These are phyloP conservation scores for Aspergillus sp. DNA, from an alignment of 2,329 filamentous ascomycete genomes.

Conservation along the genomic window DNA sequence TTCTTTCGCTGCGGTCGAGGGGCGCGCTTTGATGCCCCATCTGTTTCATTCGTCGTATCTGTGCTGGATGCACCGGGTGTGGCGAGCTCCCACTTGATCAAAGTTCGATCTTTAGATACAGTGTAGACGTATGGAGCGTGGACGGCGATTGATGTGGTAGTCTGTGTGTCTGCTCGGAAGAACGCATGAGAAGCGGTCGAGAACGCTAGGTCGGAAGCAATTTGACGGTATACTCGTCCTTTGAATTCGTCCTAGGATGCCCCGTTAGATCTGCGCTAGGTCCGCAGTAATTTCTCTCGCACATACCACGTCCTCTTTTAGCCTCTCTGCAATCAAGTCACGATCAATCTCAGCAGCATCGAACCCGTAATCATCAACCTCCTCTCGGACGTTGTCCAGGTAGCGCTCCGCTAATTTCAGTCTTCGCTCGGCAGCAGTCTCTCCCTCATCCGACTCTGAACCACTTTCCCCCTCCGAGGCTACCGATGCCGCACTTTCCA, in stretches of 20 bases:
- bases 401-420: conserved; percentile 89
- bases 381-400: conserved; percentile 83
- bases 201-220: conserved; percentile 76
- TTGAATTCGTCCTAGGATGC: conserved; percentile 73
- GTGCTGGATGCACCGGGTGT: conserved; percentile 39
- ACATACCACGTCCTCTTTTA: conserved; percentile 82
- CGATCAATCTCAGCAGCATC: conserved; percentile 92
- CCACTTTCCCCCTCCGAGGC: conserved; percentile 56
- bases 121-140: conserved; percentile 85
- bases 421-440: conserved; percentile 88
- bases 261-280: conserved; percentile 20
- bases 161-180: conserved; percentile 77
- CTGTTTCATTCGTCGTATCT: conserved; percentile 63
- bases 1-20: conserved; percentile 50
- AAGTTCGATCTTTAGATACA: conserved; percentile 78
- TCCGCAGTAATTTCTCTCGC: conserved; percentile 1
- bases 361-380: conserved; percentile 83
- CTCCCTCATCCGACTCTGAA: conserved; percentile 73
- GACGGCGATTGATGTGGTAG: conserved; percentile 78
- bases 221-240: conserved; percentile 81
- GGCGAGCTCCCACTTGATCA: conserved; percentile 89
- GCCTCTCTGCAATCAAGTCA: conserved; percentile 85
- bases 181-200: conserved; percentile 68
- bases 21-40: conserved; percentile 66
- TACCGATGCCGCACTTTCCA: conserved; percentile 53